These are phyloP conservation scores for Penicillium sp. DNA, from an alignment of 2,329 filamentous ascomycete species.

Conservation along the genomic window DNA sequence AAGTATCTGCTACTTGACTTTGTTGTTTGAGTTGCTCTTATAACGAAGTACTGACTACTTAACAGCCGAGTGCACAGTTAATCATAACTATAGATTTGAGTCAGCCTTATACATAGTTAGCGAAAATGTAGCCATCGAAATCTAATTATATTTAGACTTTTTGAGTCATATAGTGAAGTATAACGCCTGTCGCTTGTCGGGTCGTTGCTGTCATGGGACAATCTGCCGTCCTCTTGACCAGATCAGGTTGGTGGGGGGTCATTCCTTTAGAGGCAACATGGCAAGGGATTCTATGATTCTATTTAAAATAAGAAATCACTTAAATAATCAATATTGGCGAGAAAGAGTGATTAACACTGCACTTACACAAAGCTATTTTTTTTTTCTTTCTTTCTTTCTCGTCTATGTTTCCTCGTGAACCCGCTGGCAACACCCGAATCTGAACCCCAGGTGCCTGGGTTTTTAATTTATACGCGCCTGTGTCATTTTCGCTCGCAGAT, in stretches of 20 bases:
- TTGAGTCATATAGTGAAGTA: not conserved
- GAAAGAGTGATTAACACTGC: not conserved
- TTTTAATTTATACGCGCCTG: not conserved
- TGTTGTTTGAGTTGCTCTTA: too few species aligned
- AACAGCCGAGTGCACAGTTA: not conserved
- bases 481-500: slow-evolving; percentile 18
- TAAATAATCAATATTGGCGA: too few species aligned
- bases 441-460: not conserved
- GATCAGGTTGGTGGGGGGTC: not conserved
- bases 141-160: too few species aligned
- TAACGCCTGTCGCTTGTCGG: not conserved
- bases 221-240: not conserved
- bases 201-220: slow-evolving; percentile 2
- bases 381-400: not conserved
- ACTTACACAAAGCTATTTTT: not conserved
- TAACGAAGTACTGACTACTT: not conserved
- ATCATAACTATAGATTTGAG: not conserved
- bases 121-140: too few species aligned
- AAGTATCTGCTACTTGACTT: too few species aligned
- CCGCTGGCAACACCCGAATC: not conserved
- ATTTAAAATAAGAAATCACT: not conserved
- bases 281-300: not conserved
- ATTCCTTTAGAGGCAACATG: not conserved
- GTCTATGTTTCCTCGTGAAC: not conserved
- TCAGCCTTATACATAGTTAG: not conserved